Evolutionary conservation across 306 rosid genomes (phyloP).

Genomic region (Quercus agrifolia): DNA sequence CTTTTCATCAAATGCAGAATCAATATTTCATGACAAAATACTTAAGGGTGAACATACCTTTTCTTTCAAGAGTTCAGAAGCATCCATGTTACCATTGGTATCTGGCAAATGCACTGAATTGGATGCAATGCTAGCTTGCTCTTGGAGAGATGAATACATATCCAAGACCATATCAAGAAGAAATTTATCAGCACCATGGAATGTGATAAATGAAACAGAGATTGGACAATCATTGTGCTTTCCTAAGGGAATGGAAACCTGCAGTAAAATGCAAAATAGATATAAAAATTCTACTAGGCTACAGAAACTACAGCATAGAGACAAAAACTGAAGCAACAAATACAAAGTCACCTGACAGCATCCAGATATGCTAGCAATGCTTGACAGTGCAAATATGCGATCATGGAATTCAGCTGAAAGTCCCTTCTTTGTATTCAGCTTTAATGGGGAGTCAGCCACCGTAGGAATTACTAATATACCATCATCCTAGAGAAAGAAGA

Average conservation of each 20-base stretch:
- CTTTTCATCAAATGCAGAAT: background rate
- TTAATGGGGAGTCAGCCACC: constrained; percentile 46
- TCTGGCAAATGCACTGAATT: constrained; percentile 39
- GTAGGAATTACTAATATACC: constrained; percentile 58
- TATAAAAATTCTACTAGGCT: constrained; percentile 8
- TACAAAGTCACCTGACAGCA: constrained; percentile 63
- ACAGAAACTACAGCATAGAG: constrained; percentile 9
- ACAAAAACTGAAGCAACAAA: constrained; percentile 19
- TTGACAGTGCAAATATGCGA: constrained; percentile 35
- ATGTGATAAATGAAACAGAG: constrained; percentile 69
- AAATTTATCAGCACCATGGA: constrained; percentile 79
- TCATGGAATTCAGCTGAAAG: constrained; percentile 44
- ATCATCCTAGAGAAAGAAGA: constrained; percentile 29
- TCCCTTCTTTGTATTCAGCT: constrained; percentile 33
- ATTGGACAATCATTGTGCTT: constrained; percentile 48
- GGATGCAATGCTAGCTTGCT: constrained; percentile 48
- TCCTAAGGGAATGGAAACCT: constrained; percentile 82
- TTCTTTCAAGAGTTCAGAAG: constrained; percentile 77
- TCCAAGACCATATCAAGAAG: constrained; percentile 84
- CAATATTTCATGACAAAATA: background rate
- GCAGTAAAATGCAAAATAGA: constrained; percentile 17
- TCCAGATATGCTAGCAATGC: constrained; percentile 56
- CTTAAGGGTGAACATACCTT: constrained; percentile 48
- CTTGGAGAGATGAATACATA: constrained; percentile 58
- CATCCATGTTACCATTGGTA: constrained; percentile 61